phyloP scores from a whole-genome alignment of 2,329 filamentous ascomycete genomes.

The Calonectria pauciramosa region DNA sequence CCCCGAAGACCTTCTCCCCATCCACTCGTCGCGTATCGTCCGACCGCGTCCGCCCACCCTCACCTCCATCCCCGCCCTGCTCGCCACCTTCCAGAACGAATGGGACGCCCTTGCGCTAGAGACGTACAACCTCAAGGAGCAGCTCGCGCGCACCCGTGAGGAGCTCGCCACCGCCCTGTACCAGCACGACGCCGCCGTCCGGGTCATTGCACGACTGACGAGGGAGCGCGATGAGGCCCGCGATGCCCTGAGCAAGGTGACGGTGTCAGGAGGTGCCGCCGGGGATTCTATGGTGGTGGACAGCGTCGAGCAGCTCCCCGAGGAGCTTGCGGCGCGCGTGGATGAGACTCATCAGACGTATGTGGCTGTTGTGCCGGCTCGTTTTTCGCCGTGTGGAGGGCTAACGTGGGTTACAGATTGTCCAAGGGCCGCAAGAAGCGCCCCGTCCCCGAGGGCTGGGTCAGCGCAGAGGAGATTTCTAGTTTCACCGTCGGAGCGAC shows the following conservation, averaged over 20 bases:
- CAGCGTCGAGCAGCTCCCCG: conserved; percentile 77
- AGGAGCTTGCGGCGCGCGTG: conserved; percentile 78
- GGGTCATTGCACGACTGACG: conserved; percentile 93
- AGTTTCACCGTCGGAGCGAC: conserved; percentile 61
- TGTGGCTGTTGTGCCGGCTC: conserved; percentile 49
- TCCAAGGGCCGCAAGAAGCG: conserved; percentile 93
- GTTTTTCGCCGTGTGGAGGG: neutral
- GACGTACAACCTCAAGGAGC: conserved; percentile 90
- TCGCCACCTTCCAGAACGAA: conserved; percentile 97
- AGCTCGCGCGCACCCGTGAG: conserved; percentile 89
- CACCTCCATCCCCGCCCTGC: conserved; percentile 94
- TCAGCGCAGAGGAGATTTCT: conserved; percentile 77
- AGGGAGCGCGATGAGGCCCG: conserved; percentile 93
- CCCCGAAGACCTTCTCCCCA: conserved; percentile 86
- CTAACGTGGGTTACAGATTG: conserved; percentile 67
- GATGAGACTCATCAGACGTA: conserved; percentile 86
- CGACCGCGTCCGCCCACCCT: conserved; percentile 92
- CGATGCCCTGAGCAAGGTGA: conserved; percentile 88
- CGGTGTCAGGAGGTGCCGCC: conserved; percentile 71
- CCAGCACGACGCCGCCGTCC: conserved; percentile 96
- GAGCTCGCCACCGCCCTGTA: conserved; percentile 95
- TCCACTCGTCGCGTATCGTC: conserved; percentile 87
- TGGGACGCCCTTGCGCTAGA: conserved; percentile 96
- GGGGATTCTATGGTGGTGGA: conserved; percentile 97
- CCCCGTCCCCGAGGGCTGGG: conserved; percentile 87